Conservation (phyloP, 148 eudicot species). For the Vaccinium corymbosum region DNA sequence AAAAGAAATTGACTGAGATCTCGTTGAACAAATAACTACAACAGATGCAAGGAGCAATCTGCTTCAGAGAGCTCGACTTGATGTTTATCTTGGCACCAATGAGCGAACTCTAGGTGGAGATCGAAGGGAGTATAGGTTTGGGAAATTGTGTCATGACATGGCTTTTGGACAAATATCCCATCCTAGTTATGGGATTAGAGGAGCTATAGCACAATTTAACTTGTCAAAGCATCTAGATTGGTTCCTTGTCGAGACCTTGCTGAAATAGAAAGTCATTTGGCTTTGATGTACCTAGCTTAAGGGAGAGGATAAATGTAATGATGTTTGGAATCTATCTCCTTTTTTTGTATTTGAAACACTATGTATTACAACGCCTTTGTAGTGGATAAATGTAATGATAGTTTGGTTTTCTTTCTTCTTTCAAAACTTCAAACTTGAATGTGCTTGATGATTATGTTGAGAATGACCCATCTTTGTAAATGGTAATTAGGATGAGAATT, state of each 20-base stretch:
- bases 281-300: conserved; percentile 7
- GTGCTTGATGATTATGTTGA: too few species aligned
- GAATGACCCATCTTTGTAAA: too few species aligned
- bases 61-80: conserved; percentile 94
- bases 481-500: too few species aligned
- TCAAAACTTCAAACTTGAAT: background rate
- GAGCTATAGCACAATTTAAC: conserved; percentile 94
- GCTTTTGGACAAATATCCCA: conserved; percentile 83
- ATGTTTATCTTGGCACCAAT: conserved; percentile 95
- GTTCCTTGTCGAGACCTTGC: conserved; percentile 52
- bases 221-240: conserved; percentile 90
- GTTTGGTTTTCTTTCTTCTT: too few species aligned
- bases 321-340: too few species aligned
- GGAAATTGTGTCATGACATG: conserved; percentile 83
- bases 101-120: conserved; percentile 96
- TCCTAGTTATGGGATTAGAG: conserved; percentile 97
- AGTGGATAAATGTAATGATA: too few species aligned
- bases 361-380: too few species aligned
- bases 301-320: too few species aligned
- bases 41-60: conserved; percentile 87
- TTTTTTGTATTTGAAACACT: too few species aligned
- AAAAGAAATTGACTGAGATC: conserved; percentile 77
- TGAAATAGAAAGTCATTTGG: conserved; percentile 26
- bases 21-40: conserved; percentile 46
- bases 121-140: conserved; percentile 93